Base-by-base conservation (phyloP, 345 rosid species). In the Populus nigra region DNA sequence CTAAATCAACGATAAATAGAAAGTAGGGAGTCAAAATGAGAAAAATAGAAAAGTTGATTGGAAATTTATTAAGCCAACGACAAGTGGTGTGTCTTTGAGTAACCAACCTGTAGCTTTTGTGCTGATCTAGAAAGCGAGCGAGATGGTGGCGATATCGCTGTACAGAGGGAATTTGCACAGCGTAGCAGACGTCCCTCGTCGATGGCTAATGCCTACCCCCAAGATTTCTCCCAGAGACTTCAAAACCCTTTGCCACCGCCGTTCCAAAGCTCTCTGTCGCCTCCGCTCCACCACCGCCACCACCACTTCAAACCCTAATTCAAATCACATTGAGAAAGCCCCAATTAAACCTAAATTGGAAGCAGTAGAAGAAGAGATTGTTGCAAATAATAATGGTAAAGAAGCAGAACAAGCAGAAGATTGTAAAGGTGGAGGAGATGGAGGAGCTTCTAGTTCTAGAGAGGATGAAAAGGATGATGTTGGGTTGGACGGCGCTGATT, bases 91-190 rank as follows among this genome's bases (percentile, higher is more conserved):
- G 5, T 47, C 18, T 47, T 47, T 47, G 53, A 47, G 53, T 4
- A 47, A 57, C 27, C 53, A 13, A 1, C 22, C 47, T 43, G n/a
- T 53, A 53, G 59, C 59, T 53, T 53, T 53, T 20, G n/a, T 53
- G 20, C 59, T 53, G 25, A 57, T 27, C 9, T 18, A 13, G n/a
- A 35, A 41, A 31, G 6, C 4, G 23, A 25, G 36, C 20, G 15
- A 33, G 9, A 78, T 94, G 98, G 98, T 94, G 87, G 93, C 97
- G 77, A 88, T 94, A 25, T 94, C 98, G 31, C 85, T 94, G 69
- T 92, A 92, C 93, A 86, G 97, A 81, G 97, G 98, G 66, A 92
- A 92, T 83, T 92, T 94, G 41, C 98, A 92, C 88, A 86, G 90
- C 78, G 89, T 89, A 38, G 89, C 94, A 45, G 93, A 89, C 80